Evolutionary conservation across 495 filamentous ascomycete species (phyloP), one percentile per base, ranked within the genome.

Genomic region (Neurospora pannonica): DNA sequence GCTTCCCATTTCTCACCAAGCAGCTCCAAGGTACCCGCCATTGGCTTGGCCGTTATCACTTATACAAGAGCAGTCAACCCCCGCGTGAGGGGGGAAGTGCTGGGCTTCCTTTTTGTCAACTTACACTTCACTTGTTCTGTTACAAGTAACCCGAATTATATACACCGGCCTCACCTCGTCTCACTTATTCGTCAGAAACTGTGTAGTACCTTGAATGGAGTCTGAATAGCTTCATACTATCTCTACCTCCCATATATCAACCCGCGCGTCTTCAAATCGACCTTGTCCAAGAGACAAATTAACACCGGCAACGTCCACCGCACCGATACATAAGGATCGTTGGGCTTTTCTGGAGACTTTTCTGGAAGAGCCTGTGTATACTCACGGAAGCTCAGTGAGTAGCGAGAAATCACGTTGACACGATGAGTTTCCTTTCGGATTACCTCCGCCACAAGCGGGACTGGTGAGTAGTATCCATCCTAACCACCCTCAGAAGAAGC

Each of bases 401-500:
- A n/a, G 43, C 37, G 46, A 70, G 38, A 21, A 42, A 69, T 10
- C 2, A 40, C 38, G 3, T 36, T 38, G 39, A 21, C 34, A 73
- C 36, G 5, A 89, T 85, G 81, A 83, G 87, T 72, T 87, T 86
- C 78, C 80, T 88, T 40, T 76, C 88, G n/a, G 87, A 89, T 75
- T 91, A 91, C 76, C 80, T 90, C 62, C 84, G 87, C 73, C 90
- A 92, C 78, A 83, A 84, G 42, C 87, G 84, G 54, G 87, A 90
- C 78, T 90, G 89, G 89, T 90, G 82, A 79, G 81, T 70, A 60
- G 8, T 19, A n/a, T 21, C 4, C 10, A 39, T 36, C 70, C 39
- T 34, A 71, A 21, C 67, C 60, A 6, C 21, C 17, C 7, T 15
- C 5, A 2, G 21, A 71, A 11, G 15, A 19, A 42, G 15, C 48